Conservation (phyloP, 257 asterid genomes). For the Gentiana straminea region DNA sequence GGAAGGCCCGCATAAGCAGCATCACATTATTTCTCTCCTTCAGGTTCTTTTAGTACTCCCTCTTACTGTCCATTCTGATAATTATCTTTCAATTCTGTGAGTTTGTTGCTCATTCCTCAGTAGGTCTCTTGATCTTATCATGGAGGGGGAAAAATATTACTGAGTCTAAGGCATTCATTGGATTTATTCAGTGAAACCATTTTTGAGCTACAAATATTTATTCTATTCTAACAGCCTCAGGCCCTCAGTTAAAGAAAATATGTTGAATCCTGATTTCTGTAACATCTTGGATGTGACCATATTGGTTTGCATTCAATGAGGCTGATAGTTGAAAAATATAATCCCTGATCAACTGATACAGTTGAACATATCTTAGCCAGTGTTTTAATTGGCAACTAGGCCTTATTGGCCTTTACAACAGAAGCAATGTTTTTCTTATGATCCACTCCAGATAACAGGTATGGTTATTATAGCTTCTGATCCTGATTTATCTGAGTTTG, state of each 20-base stretch:
- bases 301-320: too few species aligned
- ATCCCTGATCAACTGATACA: too few species aligned
- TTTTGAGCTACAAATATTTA: background rate
- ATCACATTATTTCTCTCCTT: conserved; percentile 17
- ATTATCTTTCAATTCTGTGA: conserved; percentile 10
- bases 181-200: background rate
- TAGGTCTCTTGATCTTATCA: conserved; percentile 8
- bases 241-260: background rate
- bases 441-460: too few species aligned
- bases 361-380: too few species aligned
- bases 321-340: too few species aligned
- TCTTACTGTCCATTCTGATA: conserved; percentile 12
- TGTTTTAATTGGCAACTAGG: too few species aligned
- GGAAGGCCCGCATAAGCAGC: conserved; percentile 41
- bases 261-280: too few species aligned
- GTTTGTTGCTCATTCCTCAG: conserved; percentile 13
- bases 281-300: too few species aligned
- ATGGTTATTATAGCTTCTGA: too few species aligned
- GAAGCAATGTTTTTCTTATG: too few species aligned
- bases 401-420: too few species aligned
- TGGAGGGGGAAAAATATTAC: background rate
- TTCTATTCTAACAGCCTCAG: conserved; percentile 5
- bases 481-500: too few species aligned
- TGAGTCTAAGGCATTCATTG: background rate
- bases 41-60: conserved; percentile 21